These are phyloP conservation scores for Trebouxiophyceae sp. DNA, from an alignment of 163 green algal species.

Conservation along the genomic window DNA sequence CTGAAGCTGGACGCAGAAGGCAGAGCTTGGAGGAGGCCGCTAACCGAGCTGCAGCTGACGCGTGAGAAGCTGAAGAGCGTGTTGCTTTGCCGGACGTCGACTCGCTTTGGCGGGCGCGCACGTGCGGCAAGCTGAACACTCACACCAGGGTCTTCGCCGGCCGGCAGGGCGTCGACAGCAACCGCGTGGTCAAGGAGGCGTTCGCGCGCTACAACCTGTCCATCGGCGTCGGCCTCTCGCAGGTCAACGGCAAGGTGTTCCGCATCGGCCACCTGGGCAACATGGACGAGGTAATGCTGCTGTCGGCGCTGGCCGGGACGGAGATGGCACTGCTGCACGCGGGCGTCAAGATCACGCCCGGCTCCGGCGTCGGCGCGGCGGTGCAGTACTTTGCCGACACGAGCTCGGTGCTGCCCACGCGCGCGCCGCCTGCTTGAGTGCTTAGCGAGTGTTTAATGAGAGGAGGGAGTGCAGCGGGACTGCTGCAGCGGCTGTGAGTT, in stretches of 20 bases:
- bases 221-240: conserved; percentile 63
- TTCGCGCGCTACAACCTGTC: conserved; percentile 94
- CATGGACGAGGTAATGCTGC: conserved; percentile 96
- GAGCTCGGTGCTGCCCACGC: conserved; percentile 45
- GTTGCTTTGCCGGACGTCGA: no score
- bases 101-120: no score
- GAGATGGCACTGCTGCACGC: conserved; percentile 90
- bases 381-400: conserved; percentile 65
- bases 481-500: no score
- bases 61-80: no score
- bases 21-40: no score
- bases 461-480: no score
- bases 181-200: conserved; percentile 78
- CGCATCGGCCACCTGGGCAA: conserved; percentile 96
- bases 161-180: conserved; percentile 76
- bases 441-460: no score
- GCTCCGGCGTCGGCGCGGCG: conserved; percentile 63
- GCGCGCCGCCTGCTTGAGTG: not conserved
- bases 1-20: no score
- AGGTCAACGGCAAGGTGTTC: conserved; percentile 75
- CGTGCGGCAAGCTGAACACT: no score
- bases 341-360: conserved; percentile 65
- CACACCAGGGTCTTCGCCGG: no score
- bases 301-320: conserved; percentile 68
- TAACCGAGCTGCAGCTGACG: no score